Evolutionary conservation across 2,329 filamentous ascomycete genomes (phyloP).

Genomic region (Salinomyces thailandicus): DNA sequence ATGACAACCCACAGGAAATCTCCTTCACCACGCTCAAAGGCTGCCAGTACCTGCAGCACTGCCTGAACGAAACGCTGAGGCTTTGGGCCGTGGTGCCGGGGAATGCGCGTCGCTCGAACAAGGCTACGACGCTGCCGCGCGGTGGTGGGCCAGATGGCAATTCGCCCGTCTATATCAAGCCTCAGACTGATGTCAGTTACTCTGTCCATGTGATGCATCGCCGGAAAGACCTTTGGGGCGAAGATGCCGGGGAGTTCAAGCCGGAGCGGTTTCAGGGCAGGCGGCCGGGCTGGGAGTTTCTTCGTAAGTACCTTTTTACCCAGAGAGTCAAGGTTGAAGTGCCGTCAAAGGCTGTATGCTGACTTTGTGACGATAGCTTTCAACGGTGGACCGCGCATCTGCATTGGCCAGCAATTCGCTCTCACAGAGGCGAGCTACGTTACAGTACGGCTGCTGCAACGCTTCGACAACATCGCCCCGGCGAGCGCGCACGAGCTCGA

Average conservation of each 20-base stretch:
- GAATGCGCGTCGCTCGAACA: constrained; percentile 57
- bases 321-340: too few species aligned
- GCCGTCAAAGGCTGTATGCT: too few species aligned
- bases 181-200: constrained; percentile 22
- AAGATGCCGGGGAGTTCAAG: constrained; percentile 30
- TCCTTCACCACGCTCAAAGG: constrained; percentile 53
- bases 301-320: constrained; percentile 7
- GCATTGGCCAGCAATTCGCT: constrained; percentile 75
- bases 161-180: constrained; percentile 41
- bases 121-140: constrained; percentile 61
- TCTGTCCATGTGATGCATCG: constrained; percentile 29
- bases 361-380: too few species aligned
- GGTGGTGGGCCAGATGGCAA: constrained; percentile 45
- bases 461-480: constrained; percentile 21
- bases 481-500: constrained; percentile 17
- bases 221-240: constrained; percentile 28
- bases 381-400: constrained; percentile 57
- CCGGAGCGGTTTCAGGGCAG: constrained; percentile 26
- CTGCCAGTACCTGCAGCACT: constrained; percentile 51
- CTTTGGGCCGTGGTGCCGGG: constrained; percentile 72
- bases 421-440: constrained; percentile 35
- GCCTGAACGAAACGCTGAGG: constrained; percentile 49
- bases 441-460: constrained; percentile 33
- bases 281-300: constrained; percentile 24
- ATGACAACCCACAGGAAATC: constrained; percentile 35